These are phyloP conservation scores for Mallotus nudiflorus DNA, from an alignment of 345 rosid genomes.

Conservation along the genomic window DNA sequence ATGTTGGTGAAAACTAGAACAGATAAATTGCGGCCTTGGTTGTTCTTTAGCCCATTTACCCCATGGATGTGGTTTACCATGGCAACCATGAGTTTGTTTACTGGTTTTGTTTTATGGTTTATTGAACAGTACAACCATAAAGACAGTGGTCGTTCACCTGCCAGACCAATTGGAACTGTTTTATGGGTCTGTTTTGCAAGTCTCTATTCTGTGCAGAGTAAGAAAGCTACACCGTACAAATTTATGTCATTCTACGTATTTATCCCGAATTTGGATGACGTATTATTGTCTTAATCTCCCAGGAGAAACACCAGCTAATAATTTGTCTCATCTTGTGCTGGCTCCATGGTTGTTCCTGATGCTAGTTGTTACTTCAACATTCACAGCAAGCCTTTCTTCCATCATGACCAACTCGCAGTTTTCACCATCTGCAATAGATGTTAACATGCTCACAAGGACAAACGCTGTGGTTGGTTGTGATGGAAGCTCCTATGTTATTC, in stretches of 20 bases:
- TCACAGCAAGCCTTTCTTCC: conserved; percentile 29
- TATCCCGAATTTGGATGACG: no score
- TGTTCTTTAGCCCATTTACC: conserved; percentile 15
- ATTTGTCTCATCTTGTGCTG: conserved; percentile 23
- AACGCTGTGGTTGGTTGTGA: conserved; percentile 10
- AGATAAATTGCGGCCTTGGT: conserved; percentile 9
- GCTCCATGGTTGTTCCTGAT: conserved; percentile 32
- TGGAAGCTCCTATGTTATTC: conserved; percentile 6
- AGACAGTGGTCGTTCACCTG: not conserved
- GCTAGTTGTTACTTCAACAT: conserved; percentile 27
- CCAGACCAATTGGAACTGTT: no score
- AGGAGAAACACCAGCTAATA: conserved; percentile 25
- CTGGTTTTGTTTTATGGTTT: conserved; percentile 26
- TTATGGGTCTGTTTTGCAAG: conserved; percentile 16
- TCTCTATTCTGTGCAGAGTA: conserved; percentile 9
- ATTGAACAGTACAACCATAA: conserved; percentile 6
- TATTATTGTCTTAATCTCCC: not conserved
- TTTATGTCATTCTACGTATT: no score
- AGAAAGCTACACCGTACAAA: not conserved
- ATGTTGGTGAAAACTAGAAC: conserved; percentile 12
- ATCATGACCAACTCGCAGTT: conserved; percentile 19
- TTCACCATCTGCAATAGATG: conserved; percentile 6
- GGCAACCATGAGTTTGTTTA: conserved; percentile 11
- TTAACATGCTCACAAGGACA: conserved; percentile 16
- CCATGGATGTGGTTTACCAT: conserved; percentile 9